Conservation (phyloP, 2,329 filamentous ascomycete genomes). For the Metarhizium guizhouense region DNA sequence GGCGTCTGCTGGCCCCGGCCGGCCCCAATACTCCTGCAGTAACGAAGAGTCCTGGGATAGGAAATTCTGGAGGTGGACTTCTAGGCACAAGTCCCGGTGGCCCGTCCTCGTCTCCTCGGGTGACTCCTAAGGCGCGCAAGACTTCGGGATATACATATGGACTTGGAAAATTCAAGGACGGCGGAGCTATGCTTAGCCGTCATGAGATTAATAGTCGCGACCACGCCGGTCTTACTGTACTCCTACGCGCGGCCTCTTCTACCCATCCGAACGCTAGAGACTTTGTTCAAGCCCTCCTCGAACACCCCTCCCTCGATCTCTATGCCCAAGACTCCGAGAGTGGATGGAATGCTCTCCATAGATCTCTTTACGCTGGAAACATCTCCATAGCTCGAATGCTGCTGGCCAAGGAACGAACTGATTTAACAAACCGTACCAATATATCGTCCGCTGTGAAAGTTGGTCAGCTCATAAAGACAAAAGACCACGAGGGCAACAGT, state of each 20-base stretch:
- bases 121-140: conserved; percentile 41
- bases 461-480: conserved; percentile 81
- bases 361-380: conserved; percentile 84
- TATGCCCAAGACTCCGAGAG: conserved; percentile 84
- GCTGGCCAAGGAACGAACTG: conserved; percentile 65
- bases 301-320: conserved; percentile 75
- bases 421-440: conserved; percentile 48
- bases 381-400: conserved; percentile 76
- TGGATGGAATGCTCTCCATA: conserved; percentile 91
- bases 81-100: conserved; percentile 31
- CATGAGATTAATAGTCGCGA: conserved; percentile 81
- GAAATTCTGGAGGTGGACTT: conserved; percentile 18
- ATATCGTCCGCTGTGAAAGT: conserved; percentile 51
- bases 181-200: conserved; percentile 34
- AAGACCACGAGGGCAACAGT: conserved; percentile 89
- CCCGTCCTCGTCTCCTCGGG: conserved; percentile 40
- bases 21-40: conserved; percentile 46
- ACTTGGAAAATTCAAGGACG: conserved; percentile 34
- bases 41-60: conserved; percentile 43
- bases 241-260: conserved; percentile 78
- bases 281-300: conserved; percentile 72
- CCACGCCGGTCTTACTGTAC: conserved; percentile 67
- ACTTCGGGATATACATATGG: conserved; percentile 39
- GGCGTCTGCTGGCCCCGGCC: conserved; percentile 72
- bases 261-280: conserved; percentile 56